These are phyloP conservation scores for Chromosphaera perkinsii DNA, from an alignment of 208 protist species.

Conservation along the genomic window DNA sequence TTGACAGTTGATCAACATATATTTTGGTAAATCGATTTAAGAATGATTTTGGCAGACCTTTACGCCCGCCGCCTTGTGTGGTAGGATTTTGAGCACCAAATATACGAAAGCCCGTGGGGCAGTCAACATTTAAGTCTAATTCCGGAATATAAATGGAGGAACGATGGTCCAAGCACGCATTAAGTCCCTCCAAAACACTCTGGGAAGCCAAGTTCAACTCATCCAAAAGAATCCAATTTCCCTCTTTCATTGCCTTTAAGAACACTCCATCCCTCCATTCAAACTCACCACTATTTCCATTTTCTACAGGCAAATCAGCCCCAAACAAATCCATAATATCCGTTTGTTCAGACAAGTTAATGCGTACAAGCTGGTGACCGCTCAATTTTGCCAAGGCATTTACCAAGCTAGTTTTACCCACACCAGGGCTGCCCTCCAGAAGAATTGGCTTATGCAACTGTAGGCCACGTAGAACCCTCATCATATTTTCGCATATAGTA, in stretches of 20 bases:
- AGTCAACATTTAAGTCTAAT: slow-evolving; percentile 64
- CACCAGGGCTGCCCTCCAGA: slow-evolving; percentile 91
- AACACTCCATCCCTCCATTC: slow-evolving; percentile 96
- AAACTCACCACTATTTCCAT: slow-evolving; percentile 72
- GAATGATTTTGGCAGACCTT: slow-evolving; percentile 98
- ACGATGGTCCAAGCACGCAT: slow-evolving; percentile 98
- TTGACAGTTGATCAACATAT: slow-evolving; percentile 75
- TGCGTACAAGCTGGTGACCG: slow-evolving; percentile 85
- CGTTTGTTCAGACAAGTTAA: slow-evolving; percentile 99
- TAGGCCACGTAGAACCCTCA: slow-evolving; percentile 84
- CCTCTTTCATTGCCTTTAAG: slow-evolving; percentile 80
- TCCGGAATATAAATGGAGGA: slow-evolving; percentile 79
- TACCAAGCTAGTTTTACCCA: slow-evolving; percentile 89
- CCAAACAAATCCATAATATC: slow-evolving; percentile 92
- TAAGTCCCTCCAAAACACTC: slow-evolving; percentile 93
- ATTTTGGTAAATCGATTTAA: slow-evolving; percentile 99
- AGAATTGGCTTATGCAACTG: slow-evolving; percentile 85
- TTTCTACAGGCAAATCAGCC: slow-evolving; percentile 73
- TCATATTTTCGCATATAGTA: slow-evolving; percentile 75
- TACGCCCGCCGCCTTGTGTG: slow-evolving; percentile 92
- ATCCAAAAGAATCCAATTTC: slow-evolving; percentile 98
- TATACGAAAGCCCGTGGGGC: slow-evolving; percentile 81
- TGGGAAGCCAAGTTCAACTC: slow-evolving; percentile 99
- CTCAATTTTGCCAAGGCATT: slow-evolving; percentile 31
- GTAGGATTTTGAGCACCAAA: slow-evolving; percentile 98